phyloP scores from a whole-genome alignment of 257 asterid species.

The Penstemon barbatus region DNA sequence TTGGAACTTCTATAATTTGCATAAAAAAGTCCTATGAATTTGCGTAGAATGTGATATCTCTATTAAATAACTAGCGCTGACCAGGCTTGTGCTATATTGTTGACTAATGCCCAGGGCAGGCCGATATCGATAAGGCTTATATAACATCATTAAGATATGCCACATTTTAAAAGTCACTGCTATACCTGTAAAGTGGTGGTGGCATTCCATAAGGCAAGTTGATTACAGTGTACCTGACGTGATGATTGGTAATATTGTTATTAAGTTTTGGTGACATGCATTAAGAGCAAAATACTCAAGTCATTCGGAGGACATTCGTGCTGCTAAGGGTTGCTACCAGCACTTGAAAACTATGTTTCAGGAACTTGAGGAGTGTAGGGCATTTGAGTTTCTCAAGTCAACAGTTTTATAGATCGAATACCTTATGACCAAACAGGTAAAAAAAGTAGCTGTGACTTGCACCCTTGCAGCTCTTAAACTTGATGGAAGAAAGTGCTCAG shows the following conservation, averaged over 20 bases:
- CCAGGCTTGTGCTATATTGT: slow-evolving; percentile 5
- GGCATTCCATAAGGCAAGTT: background rate
- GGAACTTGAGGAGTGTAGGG: slow-evolving; percentile 99
- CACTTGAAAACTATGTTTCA: slow-evolving; percentile 94
- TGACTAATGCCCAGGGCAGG: background rate
- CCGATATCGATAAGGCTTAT: background rate
- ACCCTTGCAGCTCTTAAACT: slow-evolving; percentile 96
- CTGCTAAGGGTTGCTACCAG: slow-evolving; percentile 90
- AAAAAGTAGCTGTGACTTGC: slow-evolving; percentile 98
- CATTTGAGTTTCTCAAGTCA: slow-evolving; percentile 95
- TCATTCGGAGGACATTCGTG: slow-evolving; percentile 87
- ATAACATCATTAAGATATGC: slow-evolving; percentile 1
- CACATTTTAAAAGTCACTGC: background rate
- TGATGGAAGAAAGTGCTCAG: slow-evolving; percentile 99
- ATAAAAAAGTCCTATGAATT: too few relatives aligned
- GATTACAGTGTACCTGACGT: background rate
- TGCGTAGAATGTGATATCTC: too few relatives aligned
- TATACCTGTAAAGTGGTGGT: background rate
- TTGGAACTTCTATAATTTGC: too few relatives aligned
- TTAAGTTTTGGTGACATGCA: background rate
- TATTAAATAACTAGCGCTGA: background rate
- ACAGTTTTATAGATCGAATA: slow-evolving; percentile 93
- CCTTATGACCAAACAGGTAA: slow-evolving; percentile 97
- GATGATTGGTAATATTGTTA: background rate
- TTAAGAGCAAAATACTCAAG: slow-evolving; percentile 4